Percentiles rank a stretch among this genome's conserved stretches.
phyloP scores from a whole-genome alignment of 2,329 filamentous ascomycete species.

The Escovopsis sp. region DNA sequence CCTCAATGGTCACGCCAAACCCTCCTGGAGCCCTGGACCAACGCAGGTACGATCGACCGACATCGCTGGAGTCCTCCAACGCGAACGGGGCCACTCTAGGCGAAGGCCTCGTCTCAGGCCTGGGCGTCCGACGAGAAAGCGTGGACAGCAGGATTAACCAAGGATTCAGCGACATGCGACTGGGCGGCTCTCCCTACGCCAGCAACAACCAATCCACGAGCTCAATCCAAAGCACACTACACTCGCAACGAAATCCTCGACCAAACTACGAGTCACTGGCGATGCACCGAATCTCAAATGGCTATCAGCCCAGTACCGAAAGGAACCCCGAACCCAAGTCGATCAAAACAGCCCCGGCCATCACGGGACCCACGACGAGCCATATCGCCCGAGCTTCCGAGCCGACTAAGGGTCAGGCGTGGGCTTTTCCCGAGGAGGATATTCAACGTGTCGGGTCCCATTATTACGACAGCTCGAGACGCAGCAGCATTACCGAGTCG shows the following conservation, averaged over 20 bases:
- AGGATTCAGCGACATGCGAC: conserved; percentile 52
- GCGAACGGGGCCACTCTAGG: conserved; percentile 17
- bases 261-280: conserved; percentile 35
- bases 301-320: conserved; percentile 46
- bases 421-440: conserved; percentile 68
- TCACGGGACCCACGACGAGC: conserved; percentile 53
- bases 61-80: conserved; percentile 19
- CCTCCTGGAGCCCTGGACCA: conserved; percentile 29
- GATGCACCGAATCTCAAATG: conserved; percentile 47
- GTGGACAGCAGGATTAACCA: conserved; percentile 68
- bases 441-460: conserved; percentile 35
- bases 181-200: conserved; percentile 55
- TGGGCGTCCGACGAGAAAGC: conserved; percentile 52
- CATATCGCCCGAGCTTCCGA: conserved; percentile 58
- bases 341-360: conserved; percentile 56
- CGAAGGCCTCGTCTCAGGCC: conserved; percentile 27
- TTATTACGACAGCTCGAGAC: conserved; percentile 46
- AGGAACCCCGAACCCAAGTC: conserved; percentile 42
- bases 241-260: conserved; percentile 49
- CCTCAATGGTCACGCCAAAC: conserved; percentile 50
- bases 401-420: conserved; percentile 69
- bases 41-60: conserved; percentile 29
- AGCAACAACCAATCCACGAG: conserved; percentile 65
- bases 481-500: conserved; percentile 64
- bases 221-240: conserved; percentile 57